Conservation (phyloP, 257 asterid genomes). For the Pogostemon cablin region DNA sequence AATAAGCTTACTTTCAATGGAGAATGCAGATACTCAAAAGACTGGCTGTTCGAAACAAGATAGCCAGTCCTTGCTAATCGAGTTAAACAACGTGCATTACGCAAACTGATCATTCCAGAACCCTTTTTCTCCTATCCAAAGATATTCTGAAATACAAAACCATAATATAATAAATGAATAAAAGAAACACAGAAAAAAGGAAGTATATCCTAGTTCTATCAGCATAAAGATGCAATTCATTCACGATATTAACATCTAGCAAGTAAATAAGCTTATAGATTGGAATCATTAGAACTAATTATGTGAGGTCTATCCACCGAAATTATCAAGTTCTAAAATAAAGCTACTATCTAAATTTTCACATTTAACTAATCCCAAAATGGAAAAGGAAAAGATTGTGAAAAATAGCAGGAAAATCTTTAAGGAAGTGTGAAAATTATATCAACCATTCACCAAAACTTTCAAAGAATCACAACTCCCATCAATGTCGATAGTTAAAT, state of each 20-base stretch:
- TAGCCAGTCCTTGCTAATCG: constrained; percentile 49
- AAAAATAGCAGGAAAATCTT: too few relatives aligned
- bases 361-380: not conserved
- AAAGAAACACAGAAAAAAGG: not conserved
- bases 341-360: constrained; percentile 3
- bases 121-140: constrained; percentile 36
- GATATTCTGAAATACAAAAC: constrained; percentile 39
- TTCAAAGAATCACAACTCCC: not conserved
- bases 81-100: constrained; percentile 57
- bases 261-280: not conserved
- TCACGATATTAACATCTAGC: not conserved
- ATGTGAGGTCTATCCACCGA: not conserved
- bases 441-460: not conserved
- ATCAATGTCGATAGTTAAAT: not conserved
- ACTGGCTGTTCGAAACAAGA: constrained; percentile 45
- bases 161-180: constrained; percentile 15
- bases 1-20: constrained; percentile 45
- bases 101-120: constrained; percentile 73
- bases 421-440: too few relatives aligned
- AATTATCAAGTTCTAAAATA: not conserved
- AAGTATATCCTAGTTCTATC: not conserved
- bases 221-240: not conserved
- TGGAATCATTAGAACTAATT: constrained; percentile 16
- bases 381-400: too few relatives aligned
- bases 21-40: constrained; percentile 40